Evolutionary conservation across 805 yeast genomes (phyloP).

Genomic region (Cyberlindnera mycetangii): DNA sequence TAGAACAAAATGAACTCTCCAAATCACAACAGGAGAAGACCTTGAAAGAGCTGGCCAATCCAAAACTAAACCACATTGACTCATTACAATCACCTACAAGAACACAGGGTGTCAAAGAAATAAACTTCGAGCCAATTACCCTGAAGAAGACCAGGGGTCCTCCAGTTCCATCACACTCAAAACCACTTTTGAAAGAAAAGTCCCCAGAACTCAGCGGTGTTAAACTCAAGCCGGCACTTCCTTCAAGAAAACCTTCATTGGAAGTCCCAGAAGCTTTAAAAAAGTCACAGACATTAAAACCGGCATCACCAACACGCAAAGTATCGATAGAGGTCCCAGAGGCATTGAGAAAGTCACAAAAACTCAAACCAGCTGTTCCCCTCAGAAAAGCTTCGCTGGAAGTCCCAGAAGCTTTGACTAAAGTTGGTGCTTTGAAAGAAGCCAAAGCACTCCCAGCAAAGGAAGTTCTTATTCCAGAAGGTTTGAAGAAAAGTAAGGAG

Average conservation of each 20-base stretch:
- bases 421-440: conserved; percentile 5
- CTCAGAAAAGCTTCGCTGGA: conserved; percentile 21
- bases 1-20: conserved; percentile 13
- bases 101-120: neutral
- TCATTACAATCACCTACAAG: conserved; percentile 1
- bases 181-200: neutral
- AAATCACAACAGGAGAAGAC: conserved; percentile 16
- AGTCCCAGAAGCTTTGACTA: conserved; percentile 23
- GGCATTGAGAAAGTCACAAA: conserved; percentile 17
- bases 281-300: conserved; percentile 19
- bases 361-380: conserved; percentile 25
- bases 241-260: conserved; percentile 14
- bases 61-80: conserved; percentile 20
- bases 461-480: conserved; percentile 16
- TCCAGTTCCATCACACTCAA: conserved; percentile 9
- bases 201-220: neutral
- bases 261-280: conserved; percentile 23
- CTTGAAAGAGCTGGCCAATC: conserved; percentile 14
- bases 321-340: conserved; percentile 22
- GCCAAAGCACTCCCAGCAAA: conserved; percentile 11
- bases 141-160: conserved; percentile 25
- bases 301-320: conserved; percentile 22
- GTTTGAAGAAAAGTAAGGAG: conserved; percentile 7
- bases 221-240: conserved; percentile 9
- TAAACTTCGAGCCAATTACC: conserved; percentile 11